These are phyloP conservation scores for Blastobotrys chiropterorum DNA, from an alignment of 805 yeast species.

Conservation along the genomic window DNA sequence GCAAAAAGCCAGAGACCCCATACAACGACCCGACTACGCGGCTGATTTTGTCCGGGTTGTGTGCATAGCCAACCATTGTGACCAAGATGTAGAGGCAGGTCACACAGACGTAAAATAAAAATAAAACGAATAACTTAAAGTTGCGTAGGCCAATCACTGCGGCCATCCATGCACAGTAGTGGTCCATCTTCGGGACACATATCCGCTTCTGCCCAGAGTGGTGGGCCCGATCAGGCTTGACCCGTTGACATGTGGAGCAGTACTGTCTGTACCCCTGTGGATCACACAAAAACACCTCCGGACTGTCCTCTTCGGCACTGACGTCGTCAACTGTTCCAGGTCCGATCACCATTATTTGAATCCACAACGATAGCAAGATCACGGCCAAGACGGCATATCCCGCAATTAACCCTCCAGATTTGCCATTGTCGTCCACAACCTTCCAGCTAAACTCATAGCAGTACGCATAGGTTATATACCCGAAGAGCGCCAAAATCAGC, in stretches of 20 bases:
- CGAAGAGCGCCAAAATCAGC: constrained; percentile 26
- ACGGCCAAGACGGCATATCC: constrained; percentile 26
- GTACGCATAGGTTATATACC: constrained; percentile 40
- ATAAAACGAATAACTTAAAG: constrained; percentile 53
- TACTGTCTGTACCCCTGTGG: constrained; percentile 67
- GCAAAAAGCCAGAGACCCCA: constrained; percentile 40
- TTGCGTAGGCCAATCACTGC: constrained; percentile 63
- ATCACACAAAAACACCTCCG: constrained; percentile 62
- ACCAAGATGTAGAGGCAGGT: constrained; percentile 38
- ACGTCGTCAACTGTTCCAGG: constrained; percentile 42
- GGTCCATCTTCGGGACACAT: constrained; percentile 77
- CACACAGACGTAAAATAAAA: constrained; percentile 30
- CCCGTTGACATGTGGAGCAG: constrained; percentile 60
- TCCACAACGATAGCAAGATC: constrained; percentile 39
- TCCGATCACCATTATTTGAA: constrained; percentile 40
- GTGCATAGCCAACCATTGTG: constrained; percentile 32
- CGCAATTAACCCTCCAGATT: constrained; percentile 31
- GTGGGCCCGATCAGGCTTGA: constrained; percentile 63
- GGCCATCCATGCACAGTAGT: constrained; percentile 77
- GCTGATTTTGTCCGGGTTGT: constrained; percentile 31
- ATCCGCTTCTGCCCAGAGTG: constrained; percentile 52
- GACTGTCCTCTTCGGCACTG: constrained; percentile 35
- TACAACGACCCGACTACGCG: constrained; percentile 47
- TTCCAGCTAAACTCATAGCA: constrained; percentile 42
- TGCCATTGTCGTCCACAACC: constrained; percentile 34